Base-by-base conservation (phyloP, 2,329 filamentous ascomycete genomes). In the Cytospora schulzeri region DNA sequence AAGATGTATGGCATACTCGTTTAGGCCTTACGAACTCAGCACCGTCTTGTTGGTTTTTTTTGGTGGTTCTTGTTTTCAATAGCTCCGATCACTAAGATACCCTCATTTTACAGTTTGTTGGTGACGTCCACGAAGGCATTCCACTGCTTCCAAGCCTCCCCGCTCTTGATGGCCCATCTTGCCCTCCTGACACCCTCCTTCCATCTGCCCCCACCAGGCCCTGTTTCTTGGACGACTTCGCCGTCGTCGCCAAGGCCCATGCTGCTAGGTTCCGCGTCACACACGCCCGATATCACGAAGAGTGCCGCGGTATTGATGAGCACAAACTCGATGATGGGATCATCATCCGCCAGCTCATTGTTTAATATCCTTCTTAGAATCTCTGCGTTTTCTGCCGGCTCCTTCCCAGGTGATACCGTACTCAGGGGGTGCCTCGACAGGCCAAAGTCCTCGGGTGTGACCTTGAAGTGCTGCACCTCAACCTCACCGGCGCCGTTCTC, bases 151-250 rank as follows among this genome's bases (percentile, higher is more conserved):
- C 91, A 88, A n/a, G 94, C 92, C 74, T 89, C 88, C 55, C 94
- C 93, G 75, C 92, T 97, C 77, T 88, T 86, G 56, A 99, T 85
- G 14, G 92, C 92, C 91, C 92, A 96, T 71, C 90, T 87, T 19
- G 95, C 95, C 74, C 92, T 85, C 71, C 94, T 83, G 17, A 97
- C 86, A 60, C 94, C 95, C 74, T 97, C 94, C 80, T 96, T 99
- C 95, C 95, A 99, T 72, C 94, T 85, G 64, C 91, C 87, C 17
- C 91, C 91, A 14, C 90, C 93, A 6, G 93, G 93, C 0, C 95
- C 94, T 56, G 90, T 83, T 75, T 98, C 93, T 19, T 80, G 86
- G 67, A 96, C 85, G 55, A 97, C 92, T 51, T 88, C 83, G 0
- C 92, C 91, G 71, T 94, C 91, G 71, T 96, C 92, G 1, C 89